phyloP scores from a whole-genome alignment of 495 filamentous ascomycete species.

The Daldinia grandis region DNA sequence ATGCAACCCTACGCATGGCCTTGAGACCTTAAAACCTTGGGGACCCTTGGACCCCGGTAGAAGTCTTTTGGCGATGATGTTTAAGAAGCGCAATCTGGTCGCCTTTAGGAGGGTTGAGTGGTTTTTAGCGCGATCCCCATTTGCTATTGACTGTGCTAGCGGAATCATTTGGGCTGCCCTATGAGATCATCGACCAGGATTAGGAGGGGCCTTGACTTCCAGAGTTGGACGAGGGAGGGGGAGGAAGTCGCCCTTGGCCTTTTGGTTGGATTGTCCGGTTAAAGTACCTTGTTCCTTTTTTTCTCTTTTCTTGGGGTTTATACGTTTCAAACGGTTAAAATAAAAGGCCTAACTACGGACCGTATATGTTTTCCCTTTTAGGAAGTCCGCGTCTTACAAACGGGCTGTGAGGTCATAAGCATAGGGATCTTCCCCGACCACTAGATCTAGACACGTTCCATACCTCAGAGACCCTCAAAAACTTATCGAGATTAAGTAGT shows the following conservation, averaged over 20 bases:
- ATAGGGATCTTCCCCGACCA: slow-evolving; percentile 5
- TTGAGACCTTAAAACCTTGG: slow-evolving; percentile 9
- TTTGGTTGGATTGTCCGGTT: slow-evolving; percentile 43
- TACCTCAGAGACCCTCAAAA: neutral
- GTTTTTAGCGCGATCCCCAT: slow-evolving; percentile 23
- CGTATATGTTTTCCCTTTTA: slow-evolving; percentile 32
- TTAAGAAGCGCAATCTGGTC: slow-evolving; percentile 12
- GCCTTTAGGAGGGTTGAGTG: slow-evolving; percentile 13
- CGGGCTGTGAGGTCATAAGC: slow-evolving; percentile 3
- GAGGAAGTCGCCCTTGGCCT: slow-evolving; percentile 1
- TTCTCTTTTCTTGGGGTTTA: neutral
- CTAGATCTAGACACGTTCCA: neutral
- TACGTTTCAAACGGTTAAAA: slow-evolving; percentile 18
- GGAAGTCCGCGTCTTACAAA: slow-evolving; percentile 14
- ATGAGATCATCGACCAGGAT: slow-evolving; percentile 46
- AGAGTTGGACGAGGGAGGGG: slow-evolving; percentile 10
- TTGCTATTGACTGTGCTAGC: slow-evolving; percentile 20
- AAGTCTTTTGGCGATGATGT: slow-evolving; percentile 16
- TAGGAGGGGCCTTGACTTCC: slow-evolving; percentile 46
- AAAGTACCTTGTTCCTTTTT: slow-evolving; percentile 9
- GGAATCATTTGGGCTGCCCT: slow-evolving; percentile 20
- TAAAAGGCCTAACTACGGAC: neutral
- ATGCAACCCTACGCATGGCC: slow-evolving; percentile 15
- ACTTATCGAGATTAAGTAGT: neutral
- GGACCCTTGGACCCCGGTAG: slow-evolving; percentile 18